phyloP scores from a whole-genome alignment of 179 eudicot species.

The Camellia oleifera region DNA sequence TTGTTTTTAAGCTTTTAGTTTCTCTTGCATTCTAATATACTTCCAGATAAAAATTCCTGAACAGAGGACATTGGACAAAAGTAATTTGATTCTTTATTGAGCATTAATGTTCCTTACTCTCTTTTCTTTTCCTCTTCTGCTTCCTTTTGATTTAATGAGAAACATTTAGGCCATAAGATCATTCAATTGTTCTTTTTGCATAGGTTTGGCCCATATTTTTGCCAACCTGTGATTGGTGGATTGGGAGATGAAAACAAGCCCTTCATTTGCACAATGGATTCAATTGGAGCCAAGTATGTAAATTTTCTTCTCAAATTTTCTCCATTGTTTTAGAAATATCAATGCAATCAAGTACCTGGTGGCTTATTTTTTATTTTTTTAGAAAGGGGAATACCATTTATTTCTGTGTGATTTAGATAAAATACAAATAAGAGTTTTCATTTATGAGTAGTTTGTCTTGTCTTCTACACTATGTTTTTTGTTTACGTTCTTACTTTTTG shows the following conservation, averaged over 20 bases:
- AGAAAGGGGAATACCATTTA: not conserved
- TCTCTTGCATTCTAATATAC: not conserved
- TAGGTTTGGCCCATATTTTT: conserved; percentile 94
- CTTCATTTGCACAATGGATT: conserved; percentile 97
- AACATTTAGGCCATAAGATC: not conserved
- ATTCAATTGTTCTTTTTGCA: conserved; percentile 1
- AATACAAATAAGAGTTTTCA: not conserved
- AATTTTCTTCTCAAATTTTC: conserved; percentile 10
- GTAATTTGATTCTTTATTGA: not conserved
- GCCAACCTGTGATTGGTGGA: conserved; percentile 97
- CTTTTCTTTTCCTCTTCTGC: not conserved
- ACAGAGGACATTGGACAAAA: not conserved
- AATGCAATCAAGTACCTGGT: not conserved
- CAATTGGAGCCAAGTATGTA: conserved; percentile 96
- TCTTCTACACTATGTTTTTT: not conserved
- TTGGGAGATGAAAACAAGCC: conserved; percentile 87
- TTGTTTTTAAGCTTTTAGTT: not conserved
- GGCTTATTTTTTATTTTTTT: not conserved
- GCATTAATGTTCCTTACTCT: not conserved
- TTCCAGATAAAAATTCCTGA: not conserved
- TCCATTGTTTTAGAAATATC: not conserved
- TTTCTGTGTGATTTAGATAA: not conserved
- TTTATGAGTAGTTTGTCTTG: too few relatives aligned
- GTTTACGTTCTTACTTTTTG: not conserved
- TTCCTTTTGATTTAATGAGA: not conserved